These are phyloP conservation scores for Zizania latifolia DNA, from an alignment of 176 grass and related monocot species.

Conservation along the genomic window DNA sequence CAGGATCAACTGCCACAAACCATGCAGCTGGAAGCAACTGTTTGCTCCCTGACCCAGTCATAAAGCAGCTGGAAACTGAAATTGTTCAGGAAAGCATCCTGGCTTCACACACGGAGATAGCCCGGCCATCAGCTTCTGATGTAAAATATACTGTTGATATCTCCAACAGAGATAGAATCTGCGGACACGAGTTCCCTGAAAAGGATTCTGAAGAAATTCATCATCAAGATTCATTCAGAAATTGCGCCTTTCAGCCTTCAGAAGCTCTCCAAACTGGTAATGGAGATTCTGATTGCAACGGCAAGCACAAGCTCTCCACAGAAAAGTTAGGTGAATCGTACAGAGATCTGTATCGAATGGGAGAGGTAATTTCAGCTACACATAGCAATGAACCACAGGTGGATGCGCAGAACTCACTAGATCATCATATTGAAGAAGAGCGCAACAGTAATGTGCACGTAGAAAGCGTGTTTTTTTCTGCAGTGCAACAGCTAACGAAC, in stretches of 20 bases:
- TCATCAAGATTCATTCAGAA: neutral
- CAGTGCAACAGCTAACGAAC: conserved; percentile 13
- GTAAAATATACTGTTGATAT: neutral
- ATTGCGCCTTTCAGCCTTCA: neutral
- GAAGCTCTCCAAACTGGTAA: neutral
- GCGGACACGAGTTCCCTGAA: neutral
- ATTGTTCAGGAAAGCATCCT: neutral
- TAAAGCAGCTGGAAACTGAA: conserved; percentile 5
- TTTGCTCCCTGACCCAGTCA: neutral
- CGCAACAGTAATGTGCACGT: neutral
- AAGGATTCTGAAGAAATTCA: neutral
- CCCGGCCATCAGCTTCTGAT: neutral
- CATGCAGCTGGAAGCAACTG: neutral
- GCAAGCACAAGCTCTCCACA: neutral
- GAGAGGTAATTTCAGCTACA: neutral
- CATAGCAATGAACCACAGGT: neutral
- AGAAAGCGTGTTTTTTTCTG: neutral
- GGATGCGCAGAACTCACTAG: neutral
- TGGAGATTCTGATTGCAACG: neutral
- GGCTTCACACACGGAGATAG: neutral
- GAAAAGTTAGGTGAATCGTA: neutral
- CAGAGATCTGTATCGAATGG: neutral
- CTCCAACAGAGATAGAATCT: neutral
- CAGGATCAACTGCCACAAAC: neutral
- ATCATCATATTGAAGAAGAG: neutral